phyloP scores from a whole-genome alignment of 495 filamentous ascomycete species.

The Annulohypoxylon stygium region DNA sequence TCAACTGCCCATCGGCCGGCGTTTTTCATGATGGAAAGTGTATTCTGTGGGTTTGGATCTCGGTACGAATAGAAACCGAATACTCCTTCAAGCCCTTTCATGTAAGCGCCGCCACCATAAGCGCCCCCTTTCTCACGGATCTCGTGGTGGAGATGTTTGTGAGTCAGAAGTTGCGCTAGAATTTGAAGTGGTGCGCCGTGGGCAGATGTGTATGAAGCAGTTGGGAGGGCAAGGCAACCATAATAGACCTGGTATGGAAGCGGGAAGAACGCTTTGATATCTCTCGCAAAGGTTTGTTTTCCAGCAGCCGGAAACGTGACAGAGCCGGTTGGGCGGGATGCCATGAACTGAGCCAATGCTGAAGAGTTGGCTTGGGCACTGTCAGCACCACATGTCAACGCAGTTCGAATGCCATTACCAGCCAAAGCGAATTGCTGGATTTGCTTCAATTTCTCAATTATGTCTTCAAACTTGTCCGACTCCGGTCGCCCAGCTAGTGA shows the following conservation, averaged over 20 bases:
- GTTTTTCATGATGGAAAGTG: conserved; percentile 83
- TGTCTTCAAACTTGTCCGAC: conserved; percentile 74
- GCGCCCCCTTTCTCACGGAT: conserved; percentile 98
- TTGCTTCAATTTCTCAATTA: conserved; percentile 87
- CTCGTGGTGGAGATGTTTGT: conserved; percentile 96
- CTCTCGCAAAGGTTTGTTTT: conserved; percentile 51
- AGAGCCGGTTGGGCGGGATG: conserved; percentile 63
- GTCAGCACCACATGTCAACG: conserved; percentile 86
- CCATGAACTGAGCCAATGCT: conserved; percentile 78
- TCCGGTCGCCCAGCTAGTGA: conserved; percentile 65
- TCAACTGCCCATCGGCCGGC: conserved; percentile 88
- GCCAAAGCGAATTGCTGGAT: conserved; percentile 82
- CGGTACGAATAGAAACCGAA: conserved; percentile 97
- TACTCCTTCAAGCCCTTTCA: conserved; percentile 79
- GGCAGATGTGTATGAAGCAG: conserved; percentile 83
- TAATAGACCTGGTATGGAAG: conserved; percentile 98
- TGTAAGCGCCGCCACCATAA: conserved; percentile 92
- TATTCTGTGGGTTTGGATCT: conserved; percentile 95
- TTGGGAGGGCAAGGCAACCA: conserved; percentile 81
- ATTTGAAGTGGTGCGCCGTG: conserved; percentile 84
- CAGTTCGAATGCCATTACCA: conserved; percentile 73
- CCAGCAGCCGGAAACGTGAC: conserved; percentile 54
- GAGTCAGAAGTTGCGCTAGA: conserved; percentile 92
- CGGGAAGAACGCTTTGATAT: conserved; percentile 86
- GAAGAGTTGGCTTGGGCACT: conserved; percentile 76